Evolutionary conservation across 2,329 filamentous ascomycete species (phyloP), one percentile per base, ranked within the genome.

Genomic region (Paecilomyces formosus): DNA sequence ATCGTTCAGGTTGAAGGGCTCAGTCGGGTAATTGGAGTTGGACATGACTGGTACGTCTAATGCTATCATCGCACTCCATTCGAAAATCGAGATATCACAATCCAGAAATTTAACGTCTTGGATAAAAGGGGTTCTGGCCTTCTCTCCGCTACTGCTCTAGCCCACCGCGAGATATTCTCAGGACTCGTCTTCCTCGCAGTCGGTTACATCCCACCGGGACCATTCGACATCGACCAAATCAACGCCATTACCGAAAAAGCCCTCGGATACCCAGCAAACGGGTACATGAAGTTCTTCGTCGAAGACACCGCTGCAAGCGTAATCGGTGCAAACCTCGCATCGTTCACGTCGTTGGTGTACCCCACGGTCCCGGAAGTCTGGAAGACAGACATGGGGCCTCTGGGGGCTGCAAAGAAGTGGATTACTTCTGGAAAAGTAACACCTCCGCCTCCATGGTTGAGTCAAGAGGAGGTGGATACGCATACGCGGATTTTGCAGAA

Each of bases 1-100:
- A 62, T 78, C 5, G 58, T 78, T 4, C 63, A 72, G 24, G 28
- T 61, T 28, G 68, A 72, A 54, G 54, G 59, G 1, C 24, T 70
- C 0, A 18, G 31, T 2, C 58, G 52, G n/a, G 63, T 65, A 4
- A 61, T 68, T 55, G 64, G 62, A 2, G 66, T 71, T 2, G 66
- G 60, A 0, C 68, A 70, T 55, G 68, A 71, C 39, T 57, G 58
- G 55, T 59, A 49, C 33, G 24, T 39, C 11, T 9, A 31, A 2
- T 3, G 24, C 51, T 21, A 3, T 54, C 12, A 6, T 21, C 3
- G 6, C 6, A 3, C 24, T 26, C 24, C 6, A 39, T n/a, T n/a
- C n/a, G 35, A 39, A 6, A n/a, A 39, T n/a, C n/a, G 35, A 39
- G 11, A n/a, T 5, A 15, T 39, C 2, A 26, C 2, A 26, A 26